A percentile compares a stretch with the other conserved stretches of the same genome.
Conservation (phyloP, 805 yeast genomes). For the Candida morakotiae region DNA sequence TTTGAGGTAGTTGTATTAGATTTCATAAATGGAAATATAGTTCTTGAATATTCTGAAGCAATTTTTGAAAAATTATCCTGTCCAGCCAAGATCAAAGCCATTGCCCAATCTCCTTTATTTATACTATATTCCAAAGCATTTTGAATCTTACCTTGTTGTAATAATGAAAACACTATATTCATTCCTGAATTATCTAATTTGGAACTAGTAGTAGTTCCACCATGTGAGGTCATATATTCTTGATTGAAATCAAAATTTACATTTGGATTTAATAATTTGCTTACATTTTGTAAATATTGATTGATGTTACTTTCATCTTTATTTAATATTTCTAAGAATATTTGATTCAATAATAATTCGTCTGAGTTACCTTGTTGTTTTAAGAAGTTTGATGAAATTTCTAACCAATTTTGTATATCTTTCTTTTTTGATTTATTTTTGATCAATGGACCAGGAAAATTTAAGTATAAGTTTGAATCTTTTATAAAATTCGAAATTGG, state of each 20-base stretch:
- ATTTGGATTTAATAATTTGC: constrained; percentile 40
- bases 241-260: constrained; percentile 29
- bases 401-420: constrained; percentile 64
- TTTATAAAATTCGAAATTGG: constrained; percentile 15
- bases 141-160: constrained; percentile 61
- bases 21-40: constrained; percentile 40
- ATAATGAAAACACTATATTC: constrained; percentile 28
- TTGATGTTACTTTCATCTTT: constrained; percentile 28
- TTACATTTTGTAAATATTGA: constrained; percentile 28
- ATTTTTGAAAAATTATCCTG: constrained; percentile 55
- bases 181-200: constrained; percentile 38
- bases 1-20: constrained; percentile 37
- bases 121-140: constrained; percentile 64
- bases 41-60: constrained; percentile 52
- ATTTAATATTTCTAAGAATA: constrained; percentile 23
- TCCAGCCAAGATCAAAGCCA: constrained; percentile 73
- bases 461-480: constrained; percentile 22
- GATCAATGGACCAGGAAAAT: constrained; percentile 67
- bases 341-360: constrained; percentile 28
- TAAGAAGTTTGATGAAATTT: constrained; percentile 18
- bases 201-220: constrained; percentile 30
- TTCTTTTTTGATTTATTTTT: constrained; percentile 56
- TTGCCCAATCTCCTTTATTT: constrained; percentile 65
- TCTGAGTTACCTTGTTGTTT: constrained; percentile 11
- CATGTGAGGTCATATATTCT: constrained; percentile 12